A percentile compares a stretch with the other conserved stretches of the same genome.
These are phyloP conservation scores for Parasarocladium wereldwijsianum DNA, from an alignment of 2,329 filamentous ascomycete species.

Conservation along the genomic window DNA sequence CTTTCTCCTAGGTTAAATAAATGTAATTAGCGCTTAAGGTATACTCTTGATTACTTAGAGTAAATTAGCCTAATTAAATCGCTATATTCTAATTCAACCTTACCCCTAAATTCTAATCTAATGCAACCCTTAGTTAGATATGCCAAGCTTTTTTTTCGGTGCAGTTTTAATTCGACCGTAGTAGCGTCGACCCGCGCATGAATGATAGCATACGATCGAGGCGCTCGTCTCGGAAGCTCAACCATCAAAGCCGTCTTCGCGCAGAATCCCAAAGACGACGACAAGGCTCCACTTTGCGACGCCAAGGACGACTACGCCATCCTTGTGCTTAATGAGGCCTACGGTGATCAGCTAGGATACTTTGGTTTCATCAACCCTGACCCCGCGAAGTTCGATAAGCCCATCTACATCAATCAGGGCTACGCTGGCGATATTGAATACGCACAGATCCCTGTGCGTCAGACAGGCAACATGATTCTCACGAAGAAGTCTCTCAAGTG, in stretches of 20 bases:
- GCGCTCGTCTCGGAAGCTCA: no score
- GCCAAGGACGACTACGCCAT: slow-evolving; percentile 14
- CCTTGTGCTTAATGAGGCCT: slow-evolving; percentile 11
- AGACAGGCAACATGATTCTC: slow-evolving; percentile 4
- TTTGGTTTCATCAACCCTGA: slow-evolving; percentile 11
- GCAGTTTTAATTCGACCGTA: not conserved
- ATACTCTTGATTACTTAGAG: not conserved
- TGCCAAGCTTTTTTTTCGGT: not conserved
- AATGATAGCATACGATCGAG: no score
- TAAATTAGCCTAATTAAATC: not conserved
- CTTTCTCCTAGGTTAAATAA: not conserved
- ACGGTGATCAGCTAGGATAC: slow-evolving; percentile 11
- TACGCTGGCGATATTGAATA: slow-evolving; percentile 9
- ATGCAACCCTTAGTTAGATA: no score
- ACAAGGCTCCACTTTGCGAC: no score
- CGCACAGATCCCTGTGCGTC: slow-evolving; percentile 7
- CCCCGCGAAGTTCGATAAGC: slow-evolving; percentile 6
- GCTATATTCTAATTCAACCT: not conserved
- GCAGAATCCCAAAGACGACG: no score
- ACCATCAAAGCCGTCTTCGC: no score
- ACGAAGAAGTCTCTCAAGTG: slow-evolving; percentile 5
- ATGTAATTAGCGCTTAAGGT: not conserved
- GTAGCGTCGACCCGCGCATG: not conserved
- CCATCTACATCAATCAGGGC: slow-evolving; percentile 9
- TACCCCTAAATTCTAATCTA: no score